These are phyloP conservation scores for Alternaria tenuissima DNA, from an alignment of 2,329 filamentous ascomycete genomes.

Conservation along the genomic window DNA sequence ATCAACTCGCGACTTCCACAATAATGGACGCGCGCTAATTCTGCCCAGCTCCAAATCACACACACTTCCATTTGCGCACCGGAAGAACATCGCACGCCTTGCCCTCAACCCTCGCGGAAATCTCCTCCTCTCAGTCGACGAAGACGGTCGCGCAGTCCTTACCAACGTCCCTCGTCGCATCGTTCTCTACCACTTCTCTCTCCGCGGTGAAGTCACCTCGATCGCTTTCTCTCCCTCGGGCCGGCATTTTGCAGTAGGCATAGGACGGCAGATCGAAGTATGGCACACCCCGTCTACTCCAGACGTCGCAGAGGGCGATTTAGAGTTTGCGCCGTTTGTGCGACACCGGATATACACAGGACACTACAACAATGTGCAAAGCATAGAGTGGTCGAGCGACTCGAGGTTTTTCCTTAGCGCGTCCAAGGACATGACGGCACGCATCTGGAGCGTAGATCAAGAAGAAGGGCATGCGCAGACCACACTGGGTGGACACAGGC, in stretches of 20 bases:
- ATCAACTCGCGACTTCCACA: too few relatives aligned
- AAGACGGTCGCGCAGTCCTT: slow-evolving; percentile 91
- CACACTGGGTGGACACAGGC: slow-evolving; percentile 87
- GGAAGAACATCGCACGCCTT: slow-evolving; percentile 88
- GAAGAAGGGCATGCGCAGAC: slow-evolving; percentile 91
- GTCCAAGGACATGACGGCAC: slow-evolving; percentile 88
- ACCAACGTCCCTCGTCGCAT: slow-evolving; percentile 89
- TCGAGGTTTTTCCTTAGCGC: slow-evolving; percentile 93
- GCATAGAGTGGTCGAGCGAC: slow-evolving; percentile 95
- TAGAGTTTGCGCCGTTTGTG: slow-evolving; percentile 96
- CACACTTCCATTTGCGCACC: slow-evolving; percentile 88
- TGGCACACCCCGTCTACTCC: slow-evolving; percentile 96
- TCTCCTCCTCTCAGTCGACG: slow-evolving; percentile 89
- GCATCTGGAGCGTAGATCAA: slow-evolving; percentile 91
- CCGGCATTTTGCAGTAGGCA: slow-evolving; percentile 85
- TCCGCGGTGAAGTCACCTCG: slow-evolving; percentile 81
- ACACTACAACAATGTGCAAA: slow-evolving; percentile 86
- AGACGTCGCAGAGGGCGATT: slow-evolving; percentile 79
- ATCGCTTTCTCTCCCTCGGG: slow-evolving; percentile 92
- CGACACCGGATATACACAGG: slow-evolving; percentile 84
- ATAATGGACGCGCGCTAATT: slow-evolving; percentile 7
- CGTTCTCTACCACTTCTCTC: slow-evolving; percentile 93
- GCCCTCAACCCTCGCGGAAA: slow-evolving; percentile 91
- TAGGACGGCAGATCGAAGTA: slow-evolving; percentile 88
- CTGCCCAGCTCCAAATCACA: slow-evolving; percentile 78